Conservation (phyloP, 2,329 filamentous ascomycete species). For the Neopestalotiopsis sp. region DNA sequence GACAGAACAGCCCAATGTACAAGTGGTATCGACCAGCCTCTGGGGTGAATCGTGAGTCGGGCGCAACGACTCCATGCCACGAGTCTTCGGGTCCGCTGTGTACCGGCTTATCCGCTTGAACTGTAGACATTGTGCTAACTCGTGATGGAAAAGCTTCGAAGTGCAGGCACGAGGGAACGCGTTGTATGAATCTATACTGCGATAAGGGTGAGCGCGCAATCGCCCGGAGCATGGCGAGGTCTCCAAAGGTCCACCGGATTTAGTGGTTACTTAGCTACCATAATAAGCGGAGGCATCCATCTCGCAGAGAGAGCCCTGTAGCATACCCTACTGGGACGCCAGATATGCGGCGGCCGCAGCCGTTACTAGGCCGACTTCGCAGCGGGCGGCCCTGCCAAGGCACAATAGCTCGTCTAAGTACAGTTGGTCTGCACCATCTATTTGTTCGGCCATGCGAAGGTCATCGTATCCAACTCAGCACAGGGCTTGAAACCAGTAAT, state of each 20-base stretch:
- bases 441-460: no score
- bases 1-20: slow-evolving; percentile 64
- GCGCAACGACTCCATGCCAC: slow-evolving; percentile 32
- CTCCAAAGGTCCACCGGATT: background rate
- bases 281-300: no score
- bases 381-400: no score
- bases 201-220: background rate
- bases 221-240: background rate
- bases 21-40: slow-evolving; percentile 31
- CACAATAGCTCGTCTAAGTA: no score
- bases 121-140: background rate
- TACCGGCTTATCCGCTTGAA: slow-evolving; percentile 19
- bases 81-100: slow-evolving; percentile 30
- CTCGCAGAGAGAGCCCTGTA: no score
- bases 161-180: background rate
- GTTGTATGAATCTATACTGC: background rate
- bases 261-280: background rate
- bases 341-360: no score
- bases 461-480: no score
- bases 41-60: slow-evolving; percentile 28
- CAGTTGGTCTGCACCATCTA: no score
- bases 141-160: background rate
- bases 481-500: no score
- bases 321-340: no score
- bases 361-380: no score